phyloP scores from a whole-genome alignment of 2,329 filamentous ascomycete genomes.

The Botrytis tulipae region DNA sequence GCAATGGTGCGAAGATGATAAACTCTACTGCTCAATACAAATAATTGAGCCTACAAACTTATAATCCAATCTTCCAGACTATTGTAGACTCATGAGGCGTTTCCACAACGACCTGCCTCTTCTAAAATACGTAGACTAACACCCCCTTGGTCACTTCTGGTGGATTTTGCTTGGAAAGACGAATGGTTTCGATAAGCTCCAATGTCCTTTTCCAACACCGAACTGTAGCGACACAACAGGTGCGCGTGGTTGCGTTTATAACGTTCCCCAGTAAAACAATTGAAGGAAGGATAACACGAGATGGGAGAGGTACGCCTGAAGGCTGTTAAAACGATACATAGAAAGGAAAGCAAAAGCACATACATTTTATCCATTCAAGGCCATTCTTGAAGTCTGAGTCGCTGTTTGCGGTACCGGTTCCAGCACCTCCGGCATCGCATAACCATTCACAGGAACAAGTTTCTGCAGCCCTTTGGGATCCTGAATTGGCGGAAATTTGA shows the following conservation, averaged over 20 bases:
- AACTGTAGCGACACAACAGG: background rate
- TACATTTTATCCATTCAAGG: background rate
- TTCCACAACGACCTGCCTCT: background rate
- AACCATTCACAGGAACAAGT: background rate
- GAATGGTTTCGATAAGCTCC: background rate
- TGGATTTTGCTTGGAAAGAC: too few relatives aligned
- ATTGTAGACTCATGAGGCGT: background rate
- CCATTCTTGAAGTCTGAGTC: accelerated
- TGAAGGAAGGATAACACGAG: background rate
- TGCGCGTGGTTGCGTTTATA: background rate
- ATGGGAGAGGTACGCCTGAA: background rate
- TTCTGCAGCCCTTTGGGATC: too few relatives aligned
- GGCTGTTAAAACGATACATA: background rate
- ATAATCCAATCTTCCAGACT: too few relatives aligned
- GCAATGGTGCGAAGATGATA: background rate
- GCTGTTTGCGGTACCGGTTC: background rate
- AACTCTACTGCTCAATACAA: background rate
- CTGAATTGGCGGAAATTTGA: background rate
- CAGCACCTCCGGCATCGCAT: background rate
- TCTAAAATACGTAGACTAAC: background rate
- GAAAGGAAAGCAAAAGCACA: background rate
- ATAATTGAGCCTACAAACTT: background rate
- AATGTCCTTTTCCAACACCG: background rate
- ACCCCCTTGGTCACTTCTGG: background rate
- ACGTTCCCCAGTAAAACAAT: background rate